Evolutionary conservation across 2,329 filamentous ascomycete species (phyloP).

Genomic region (Verticillium dahliae): DNA sequence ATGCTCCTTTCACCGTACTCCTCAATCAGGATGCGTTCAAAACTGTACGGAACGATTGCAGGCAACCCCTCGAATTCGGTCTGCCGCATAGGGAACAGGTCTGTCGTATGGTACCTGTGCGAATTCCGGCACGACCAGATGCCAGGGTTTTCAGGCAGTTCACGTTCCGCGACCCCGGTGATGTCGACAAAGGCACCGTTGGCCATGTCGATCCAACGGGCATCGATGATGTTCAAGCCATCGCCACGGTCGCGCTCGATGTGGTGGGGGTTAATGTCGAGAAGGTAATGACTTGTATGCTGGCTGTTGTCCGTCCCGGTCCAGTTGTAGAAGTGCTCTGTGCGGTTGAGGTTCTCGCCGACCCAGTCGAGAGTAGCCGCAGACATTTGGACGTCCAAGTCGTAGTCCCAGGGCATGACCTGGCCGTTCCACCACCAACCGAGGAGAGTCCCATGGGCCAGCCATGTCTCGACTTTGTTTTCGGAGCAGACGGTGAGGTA

Average conservation of each 20-base stretch:
- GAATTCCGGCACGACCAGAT: slow-evolving; percentile 75
- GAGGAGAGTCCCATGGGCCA: slow-evolving; percentile 76
- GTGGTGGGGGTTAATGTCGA: slow-evolving; percentile 72
- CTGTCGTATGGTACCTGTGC: slow-evolving; percentile 63
- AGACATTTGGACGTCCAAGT: slow-evolving; percentile 75
- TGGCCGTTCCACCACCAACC: slow-evolving; percentile 85
- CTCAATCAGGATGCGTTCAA: slow-evolving; percentile 56
- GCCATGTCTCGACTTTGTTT: slow-evolving; percentile 71
- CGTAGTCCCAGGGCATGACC: slow-evolving; percentile 79
- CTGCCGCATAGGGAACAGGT: slow-evolving; percentile 70
- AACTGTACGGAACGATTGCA: slow-evolving; percentile 63
- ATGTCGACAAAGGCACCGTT: slow-evolving; percentile 82
- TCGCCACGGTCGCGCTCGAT: slow-evolving; percentile 54
- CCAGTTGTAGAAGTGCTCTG: slow-evolving; percentile 51
- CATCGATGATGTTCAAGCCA: slow-evolving; percentile 76
- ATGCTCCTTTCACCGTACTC: slow-evolving; percentile 61
- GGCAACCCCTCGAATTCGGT: slow-evolving; percentile 69
- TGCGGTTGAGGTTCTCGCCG: slow-evolving; percentile 61
- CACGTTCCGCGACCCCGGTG: slow-evolving; percentile 65
- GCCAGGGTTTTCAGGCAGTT: slow-evolving; percentile 52
- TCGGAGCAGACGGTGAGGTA: slow-evolving; percentile 63
- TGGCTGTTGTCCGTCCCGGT: slow-evolving; percentile 32
- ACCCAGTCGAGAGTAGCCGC: slow-evolving; percentile 60
- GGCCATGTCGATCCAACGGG: slow-evolving; percentile 69
- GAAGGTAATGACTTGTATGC: slow-evolving; percentile 50